These are phyloP conservation scores for Ceratobasidium papillatum DNA, from an alignment of 1,284 basidiomycete species.

Conservation along the genomic window DNA sequence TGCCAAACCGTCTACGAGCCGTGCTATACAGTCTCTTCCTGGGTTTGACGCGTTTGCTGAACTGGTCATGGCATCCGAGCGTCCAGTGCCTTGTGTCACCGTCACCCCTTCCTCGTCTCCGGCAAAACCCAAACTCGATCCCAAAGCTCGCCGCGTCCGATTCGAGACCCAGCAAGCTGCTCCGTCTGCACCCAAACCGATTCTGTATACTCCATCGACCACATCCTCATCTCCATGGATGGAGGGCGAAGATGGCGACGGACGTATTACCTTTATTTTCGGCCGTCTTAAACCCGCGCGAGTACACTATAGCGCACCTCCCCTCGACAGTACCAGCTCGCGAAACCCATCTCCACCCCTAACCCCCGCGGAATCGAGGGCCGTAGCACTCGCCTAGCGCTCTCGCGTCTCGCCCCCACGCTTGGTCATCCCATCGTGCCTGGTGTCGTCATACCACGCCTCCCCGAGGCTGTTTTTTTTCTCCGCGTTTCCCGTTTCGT, in stretches of 20 bases:
- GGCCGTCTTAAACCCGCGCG: constrained; percentile 19
- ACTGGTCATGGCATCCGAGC: constrained; percentile 5
- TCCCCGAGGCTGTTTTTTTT: background rate
- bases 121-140: background rate
- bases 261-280: constrained; percentile 24
- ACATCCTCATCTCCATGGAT: constrained; percentile 5
- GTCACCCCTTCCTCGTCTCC: constrained; percentile 2
- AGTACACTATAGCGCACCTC: background rate
- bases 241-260: constrained; percentile 3
- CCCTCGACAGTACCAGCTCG: background rate
- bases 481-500: background rate
- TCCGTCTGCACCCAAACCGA: constrained; percentile 7
- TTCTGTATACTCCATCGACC: background rate
- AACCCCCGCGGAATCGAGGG: background rate
- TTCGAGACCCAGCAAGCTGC: constrained; percentile 3
- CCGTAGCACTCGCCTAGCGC: background rate
- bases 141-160: background rate
- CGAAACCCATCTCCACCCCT: background rate
- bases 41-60: constrained; percentile 29
- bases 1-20: background rate
- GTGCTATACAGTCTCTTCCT: background rate
- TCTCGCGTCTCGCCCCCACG: background rate
- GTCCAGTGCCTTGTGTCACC: background rate
- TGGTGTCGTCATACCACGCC: constrained; percentile 14
- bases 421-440: background rate